Conservation (phyloP, 176 grass and related monocot genomes). For the Canna indica region DNA sequence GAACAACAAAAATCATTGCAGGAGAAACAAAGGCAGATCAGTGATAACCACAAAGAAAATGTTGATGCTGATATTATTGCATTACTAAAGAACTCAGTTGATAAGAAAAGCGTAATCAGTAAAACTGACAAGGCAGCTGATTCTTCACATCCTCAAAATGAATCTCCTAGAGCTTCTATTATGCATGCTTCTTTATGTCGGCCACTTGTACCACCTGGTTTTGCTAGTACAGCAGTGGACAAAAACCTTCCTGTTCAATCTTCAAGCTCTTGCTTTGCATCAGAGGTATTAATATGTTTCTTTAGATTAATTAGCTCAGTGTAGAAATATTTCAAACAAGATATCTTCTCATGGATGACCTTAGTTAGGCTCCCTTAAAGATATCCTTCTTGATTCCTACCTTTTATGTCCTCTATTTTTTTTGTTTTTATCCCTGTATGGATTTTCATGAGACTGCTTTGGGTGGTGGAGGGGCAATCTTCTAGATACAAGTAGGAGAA, state of each 20-base stretch:
- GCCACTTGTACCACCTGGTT: constrained; percentile 45
- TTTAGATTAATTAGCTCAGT: too few species aligned
- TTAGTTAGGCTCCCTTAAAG: too few species aligned
- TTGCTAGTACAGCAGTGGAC: constrained; percentile 28
- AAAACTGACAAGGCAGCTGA: constrained; percentile 1
- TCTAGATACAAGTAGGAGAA: too few species aligned
- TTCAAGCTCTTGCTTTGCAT: constrained; percentile 21
- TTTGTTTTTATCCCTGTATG: too few species aligned
- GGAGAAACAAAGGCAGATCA: constrained; percentile 51
- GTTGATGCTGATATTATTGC: constrained; percentile 45
- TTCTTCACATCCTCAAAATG: constrained; percentile 34
- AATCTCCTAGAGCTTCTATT: constrained; percentile 28
- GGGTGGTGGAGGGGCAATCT: too few species aligned
- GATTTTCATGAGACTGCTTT: too few species aligned
- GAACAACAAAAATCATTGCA: constrained; percentile 81
- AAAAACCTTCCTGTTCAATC: constrained; percentile 27
- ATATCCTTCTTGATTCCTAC: too few species aligned
- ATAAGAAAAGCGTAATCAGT: constrained; percentile 16
- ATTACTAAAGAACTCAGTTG: constrained; percentile 42
- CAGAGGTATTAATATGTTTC: constrained; percentile 33
- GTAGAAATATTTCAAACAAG: too few species aligned
- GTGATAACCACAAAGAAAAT: constrained; percentile 37
- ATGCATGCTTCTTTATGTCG: constrained; percentile 21
- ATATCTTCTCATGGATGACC: too few species aligned
- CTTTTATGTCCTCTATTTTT: too few species aligned